Conservation (phyloP, 2,329 filamentous ascomycete species). For the Stenocarpella maydis region DNA sequence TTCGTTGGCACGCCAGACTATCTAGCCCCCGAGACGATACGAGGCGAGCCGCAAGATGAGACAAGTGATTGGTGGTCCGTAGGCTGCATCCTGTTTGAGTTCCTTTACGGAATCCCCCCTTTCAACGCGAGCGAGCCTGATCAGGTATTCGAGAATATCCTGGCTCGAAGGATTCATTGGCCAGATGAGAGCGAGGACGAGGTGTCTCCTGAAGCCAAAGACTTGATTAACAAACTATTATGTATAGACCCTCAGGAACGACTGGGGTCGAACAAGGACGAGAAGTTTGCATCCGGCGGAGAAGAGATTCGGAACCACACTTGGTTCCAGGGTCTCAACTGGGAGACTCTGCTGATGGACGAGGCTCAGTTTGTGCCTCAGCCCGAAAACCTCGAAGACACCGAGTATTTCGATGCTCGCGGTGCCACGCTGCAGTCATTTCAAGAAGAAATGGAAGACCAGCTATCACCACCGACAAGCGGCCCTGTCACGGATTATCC, state of each 20-base stretch:
- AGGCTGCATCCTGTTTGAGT: slow-evolving; percentile 98
- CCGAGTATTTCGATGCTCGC: slow-evolving; percentile 94
- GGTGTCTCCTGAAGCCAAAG: slow-evolving; percentile 87
- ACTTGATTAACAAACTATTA: slow-evolving; percentile 91
- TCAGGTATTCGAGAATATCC: slow-evolving; percentile 95
- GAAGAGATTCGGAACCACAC: slow-evolving; percentile 89
- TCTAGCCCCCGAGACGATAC: slow-evolving; percentile 94
- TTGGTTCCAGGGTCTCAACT: slow-evolving; percentile 89
- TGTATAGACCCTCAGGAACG: slow-evolving; percentile 83
- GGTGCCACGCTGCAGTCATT: slow-evolving; percentile 94
- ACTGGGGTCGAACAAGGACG: slow-evolving; percentile 84
- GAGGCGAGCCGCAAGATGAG: slow-evolving; percentile 93
- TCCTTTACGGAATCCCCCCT: slow-evolving; percentile 89
- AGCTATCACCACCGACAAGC: slow-evolving; percentile 75
- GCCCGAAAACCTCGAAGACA: slow-evolving; percentile 93
- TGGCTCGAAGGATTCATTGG: slow-evolving; percentile 90
- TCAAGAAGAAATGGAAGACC: slow-evolving; percentile 92
- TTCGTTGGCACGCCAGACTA: slow-evolving; percentile 99
- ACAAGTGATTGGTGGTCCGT: slow-evolving; percentile 99
- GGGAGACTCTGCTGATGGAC: slow-evolving; percentile 91
- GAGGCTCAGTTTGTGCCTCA: slow-evolving; percentile 95
- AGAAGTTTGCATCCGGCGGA: slow-evolving; percentile 83
- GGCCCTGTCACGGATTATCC: slow-evolving; percentile 78
- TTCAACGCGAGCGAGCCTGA: slow-evolving; percentile 93
- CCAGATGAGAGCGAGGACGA: slow-evolving; percentile 82